phyloP scores from a whole-genome alignment of 2,329 filamentous ascomycete species.

The Aspergillus tubingensis region DNA sequence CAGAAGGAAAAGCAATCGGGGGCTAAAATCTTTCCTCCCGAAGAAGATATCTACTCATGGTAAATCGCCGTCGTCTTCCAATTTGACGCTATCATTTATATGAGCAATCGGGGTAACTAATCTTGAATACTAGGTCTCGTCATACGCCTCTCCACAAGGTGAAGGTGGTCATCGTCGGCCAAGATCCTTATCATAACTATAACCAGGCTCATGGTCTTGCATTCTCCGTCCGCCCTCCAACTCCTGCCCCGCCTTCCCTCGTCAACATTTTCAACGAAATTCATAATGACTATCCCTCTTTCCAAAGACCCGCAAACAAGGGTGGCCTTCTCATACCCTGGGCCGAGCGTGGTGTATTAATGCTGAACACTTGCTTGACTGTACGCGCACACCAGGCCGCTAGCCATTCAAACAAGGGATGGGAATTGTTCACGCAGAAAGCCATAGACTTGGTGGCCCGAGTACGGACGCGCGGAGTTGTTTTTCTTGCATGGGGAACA shows the following conservation, averaged over 20 bases:
- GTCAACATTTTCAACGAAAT: conserved; percentile 91
- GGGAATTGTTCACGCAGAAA: conserved; percentile 90
- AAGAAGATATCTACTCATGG: conserved; percentile 93
- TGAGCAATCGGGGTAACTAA: conserved; percentile 16
- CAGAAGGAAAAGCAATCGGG: conserved; percentile 72
- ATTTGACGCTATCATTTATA: not conserved
- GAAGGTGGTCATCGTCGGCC: conserved; percentile 89
- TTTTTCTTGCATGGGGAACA: conserved; percentile 91
- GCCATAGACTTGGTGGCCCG: conserved; percentile 85
- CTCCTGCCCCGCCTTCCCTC: conserved; percentile 82
- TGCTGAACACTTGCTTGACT: conserved; percentile 93
- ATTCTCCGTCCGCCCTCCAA: conserved; percentile 91
- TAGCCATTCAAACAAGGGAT: conserved; percentile 80
- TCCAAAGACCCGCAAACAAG: conserved; percentile 72
- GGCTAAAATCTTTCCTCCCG: conserved; percentile 82
- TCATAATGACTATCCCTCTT: conserved; percentile 82
- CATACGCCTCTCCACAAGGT: conserved; percentile 86
- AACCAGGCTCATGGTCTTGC: conserved; percentile 96
- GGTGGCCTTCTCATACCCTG: conserved; percentile 86
- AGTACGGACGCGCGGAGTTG: conserved; percentile 76
- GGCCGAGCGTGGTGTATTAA: conserved; percentile 88
- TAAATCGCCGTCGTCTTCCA: conserved; percentile 45
- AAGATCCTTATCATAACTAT: conserved; percentile 94
- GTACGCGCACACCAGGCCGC: conserved; percentile 88
- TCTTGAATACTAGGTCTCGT: conserved; percentile 70